Base-by-base conservation (phyloP, 1,139 yeast species). In the Yamadazyma trypodendri region DNA sequence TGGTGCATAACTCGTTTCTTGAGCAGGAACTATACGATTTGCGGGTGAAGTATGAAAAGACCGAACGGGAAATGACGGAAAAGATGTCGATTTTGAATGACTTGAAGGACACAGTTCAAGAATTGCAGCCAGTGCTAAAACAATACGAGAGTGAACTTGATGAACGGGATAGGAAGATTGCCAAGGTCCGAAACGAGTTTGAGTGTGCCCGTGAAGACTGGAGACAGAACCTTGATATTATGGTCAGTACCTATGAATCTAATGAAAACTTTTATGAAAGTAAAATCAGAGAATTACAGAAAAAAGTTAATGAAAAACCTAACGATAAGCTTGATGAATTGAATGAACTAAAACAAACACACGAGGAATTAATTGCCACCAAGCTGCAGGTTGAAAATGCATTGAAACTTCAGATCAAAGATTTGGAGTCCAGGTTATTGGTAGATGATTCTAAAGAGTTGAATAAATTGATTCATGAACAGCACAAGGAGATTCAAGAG, bases 191-290 rank as follows among this genome's bases (percentile, higher is more conserved):
- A 48, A 55, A 54, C n/a, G 70, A 63, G 24, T 72, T 75, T 37
- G 81, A 77, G 34, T 54, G 58, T 13, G 83, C 81, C 31, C 60
- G 83, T 29, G 75, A 72, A 38, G 84, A 80, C 48, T 66, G 83
- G 64, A 56, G 81, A 37, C 75, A 70, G 34, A 79, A 79, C 25
- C 68, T 80, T 39, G 81, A 76, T 43, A 61, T 77, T 28, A 65
- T 80, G 56, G 77, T 65, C 15, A 54, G 56, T 27, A 63, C 71
- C 6, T 73, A 70, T 41, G 73, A 66, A 39, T 75, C 70, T 37
- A 63, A 64, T 33, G 73, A 68, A 40, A 49, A 48, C 14, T 58
- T 59, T 41, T 68, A 63, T 40, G 70, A 65, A 34, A 28, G 42
- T 13, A 46, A 52, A 40, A 45, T 47, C 44, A 50, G 50, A 55